These are phyloP conservation scores for Balakata baccata DNA, from an alignment of 345 rosid genomes.

Conservation along the genomic window DNA sequence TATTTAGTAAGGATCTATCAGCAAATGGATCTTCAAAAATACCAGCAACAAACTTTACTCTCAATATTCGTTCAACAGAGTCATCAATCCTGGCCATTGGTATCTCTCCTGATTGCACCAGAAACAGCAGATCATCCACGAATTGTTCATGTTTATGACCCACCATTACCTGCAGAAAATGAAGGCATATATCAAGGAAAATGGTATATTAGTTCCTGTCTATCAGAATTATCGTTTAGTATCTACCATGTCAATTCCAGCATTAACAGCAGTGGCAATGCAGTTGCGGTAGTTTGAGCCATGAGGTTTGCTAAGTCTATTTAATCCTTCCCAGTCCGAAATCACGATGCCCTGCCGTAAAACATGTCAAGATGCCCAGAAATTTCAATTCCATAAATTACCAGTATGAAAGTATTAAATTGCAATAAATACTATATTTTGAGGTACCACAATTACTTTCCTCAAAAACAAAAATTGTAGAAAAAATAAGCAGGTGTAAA, in stretches of 20 bases:
- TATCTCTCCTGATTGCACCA: constrained; percentile 77
- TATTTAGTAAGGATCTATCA: constrained; percentile 58
- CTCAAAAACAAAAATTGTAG: not conserved
- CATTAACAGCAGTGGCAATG: constrained; percentile 60
- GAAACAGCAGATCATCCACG: constrained; percentile 42
- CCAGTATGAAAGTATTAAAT: not conserved
- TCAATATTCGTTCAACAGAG: constrained; percentile 78
- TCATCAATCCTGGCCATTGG: constrained; percentile 61
- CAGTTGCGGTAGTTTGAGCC: constrained; percentile 70
- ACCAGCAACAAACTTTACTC: constrained; percentile 82
- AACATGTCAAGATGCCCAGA: not conserved
- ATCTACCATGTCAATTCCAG: constrained; percentile 88
- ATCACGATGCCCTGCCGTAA: constrained; percentile 66
- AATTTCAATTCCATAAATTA: not conserved
- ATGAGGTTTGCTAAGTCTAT: constrained; percentile 53
- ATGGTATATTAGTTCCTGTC: not conserved
- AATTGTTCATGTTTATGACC: constrained; percentile 57
- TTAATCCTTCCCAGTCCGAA: constrained; percentile 86
- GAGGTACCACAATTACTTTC: not conserved
- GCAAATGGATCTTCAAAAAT: constrained; percentile 73
- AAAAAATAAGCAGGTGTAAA: not conserved
- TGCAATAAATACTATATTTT: not conserved
- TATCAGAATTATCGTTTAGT: not conserved
- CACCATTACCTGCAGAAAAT: constrained; percentile 66
- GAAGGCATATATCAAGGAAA: constrained; percentile 16